These are phyloP conservation scores for Cutaneotrichosporon mucoides DNA, from an alignment of 1,284 basidiomycete species.

Conservation along the genomic window DNA sequence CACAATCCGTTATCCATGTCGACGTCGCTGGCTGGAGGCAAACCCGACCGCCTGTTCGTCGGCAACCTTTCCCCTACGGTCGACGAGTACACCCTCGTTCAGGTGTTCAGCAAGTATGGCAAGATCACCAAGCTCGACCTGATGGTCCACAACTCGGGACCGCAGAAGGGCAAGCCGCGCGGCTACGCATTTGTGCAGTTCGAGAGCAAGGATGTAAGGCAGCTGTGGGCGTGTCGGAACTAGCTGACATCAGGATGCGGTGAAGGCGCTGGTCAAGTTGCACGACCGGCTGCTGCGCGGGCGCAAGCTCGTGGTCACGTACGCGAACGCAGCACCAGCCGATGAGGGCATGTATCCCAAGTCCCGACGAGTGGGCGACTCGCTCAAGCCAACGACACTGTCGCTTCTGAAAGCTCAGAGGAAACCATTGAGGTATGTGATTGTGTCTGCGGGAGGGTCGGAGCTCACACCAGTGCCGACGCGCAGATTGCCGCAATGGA, in stretches of 20 bases:
- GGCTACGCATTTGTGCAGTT: conserved; percentile 96
- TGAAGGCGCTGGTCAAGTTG: conserved; percentile 67
- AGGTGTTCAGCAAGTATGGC: conserved; percentile 85
- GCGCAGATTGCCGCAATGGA: conserved; percentile 93
- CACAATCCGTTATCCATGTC: conserved; percentile 10
- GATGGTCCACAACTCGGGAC: conserved; percentile 88
- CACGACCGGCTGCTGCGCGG: conserved; percentile 80
- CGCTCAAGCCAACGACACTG: conserved; percentile 73
- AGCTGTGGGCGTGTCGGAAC: too few relatives aligned
- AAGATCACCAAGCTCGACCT: conserved; percentile 89
- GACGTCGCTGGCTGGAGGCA: conserved; percentile 14
- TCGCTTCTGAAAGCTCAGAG: conserved; percentile 74
- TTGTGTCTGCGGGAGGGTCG: background rate
- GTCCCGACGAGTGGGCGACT: conserved; percentile 46
- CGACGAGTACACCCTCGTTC: conserved; percentile 87
- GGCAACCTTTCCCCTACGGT: conserved; percentile 84
- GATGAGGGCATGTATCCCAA: conserved; percentile 13
- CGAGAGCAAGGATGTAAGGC: conserved; percentile 68
- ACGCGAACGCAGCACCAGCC: conserved; percentile 63
- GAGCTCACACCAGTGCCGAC: conserved; percentile 57
- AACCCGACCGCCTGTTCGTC: conserved; percentile 66
- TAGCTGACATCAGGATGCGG: conserved; percentile 65
- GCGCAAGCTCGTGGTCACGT: conserved; percentile 79
- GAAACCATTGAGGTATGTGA: conserved; percentile 58
- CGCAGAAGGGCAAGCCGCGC: conserved; percentile 84